A percentile compares a stretch with the other conserved stretches of the same genome.
phyloP scores from a whole-genome alignment of 2,329 filamentous ascomycete genomes.

The Gnomoniopsis smithogilvyi region DNA sequence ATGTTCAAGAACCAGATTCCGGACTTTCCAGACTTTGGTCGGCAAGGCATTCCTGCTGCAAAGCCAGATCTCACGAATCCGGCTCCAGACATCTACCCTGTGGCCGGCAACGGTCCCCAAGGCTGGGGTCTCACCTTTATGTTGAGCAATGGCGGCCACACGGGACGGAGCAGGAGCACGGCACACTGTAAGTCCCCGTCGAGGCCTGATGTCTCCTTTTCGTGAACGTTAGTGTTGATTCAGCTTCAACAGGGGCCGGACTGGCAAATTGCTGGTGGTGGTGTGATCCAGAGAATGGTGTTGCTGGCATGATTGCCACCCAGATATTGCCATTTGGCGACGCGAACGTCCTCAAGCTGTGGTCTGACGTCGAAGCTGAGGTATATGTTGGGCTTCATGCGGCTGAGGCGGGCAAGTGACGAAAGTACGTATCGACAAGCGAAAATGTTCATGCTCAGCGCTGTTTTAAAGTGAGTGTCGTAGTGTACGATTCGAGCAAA shows the following conservation, averaged over 20 bases:
- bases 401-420: not conserved
- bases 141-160: constrained; percentile 40
- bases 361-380: constrained; percentile 30
- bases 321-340: constrained; percentile 46
- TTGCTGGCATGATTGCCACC: constrained; percentile 44
- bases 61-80: constrained; percentile 44
- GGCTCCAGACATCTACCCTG: constrained; percentile 45
- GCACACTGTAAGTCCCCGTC: constrained; percentile 31
- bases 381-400: constrained; percentile 23
- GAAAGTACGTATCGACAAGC: not conserved
- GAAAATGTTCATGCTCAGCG: too few species aligned
- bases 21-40: constrained; percentile 44
- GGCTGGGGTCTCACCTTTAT: constrained; percentile 60
- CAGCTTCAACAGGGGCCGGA: constrained; percentile 39
- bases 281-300: constrained; percentile 53
- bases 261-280: constrained; percentile 58
- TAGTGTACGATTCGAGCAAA: not conserved
- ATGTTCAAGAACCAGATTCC: constrained; percentile 63
- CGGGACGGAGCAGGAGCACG: constrained; percentile 46
- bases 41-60: constrained; percentile 37
- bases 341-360: constrained; percentile 32
- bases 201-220: not conserved
- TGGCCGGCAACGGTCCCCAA: constrained; percentile 43
- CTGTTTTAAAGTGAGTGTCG: not conserved
- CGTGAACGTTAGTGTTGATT: not conserved